Evolutionary conservation across 768 basidiomycete genomes (phyloP).

Genomic region (Butyriboletus loyo): DNA sequence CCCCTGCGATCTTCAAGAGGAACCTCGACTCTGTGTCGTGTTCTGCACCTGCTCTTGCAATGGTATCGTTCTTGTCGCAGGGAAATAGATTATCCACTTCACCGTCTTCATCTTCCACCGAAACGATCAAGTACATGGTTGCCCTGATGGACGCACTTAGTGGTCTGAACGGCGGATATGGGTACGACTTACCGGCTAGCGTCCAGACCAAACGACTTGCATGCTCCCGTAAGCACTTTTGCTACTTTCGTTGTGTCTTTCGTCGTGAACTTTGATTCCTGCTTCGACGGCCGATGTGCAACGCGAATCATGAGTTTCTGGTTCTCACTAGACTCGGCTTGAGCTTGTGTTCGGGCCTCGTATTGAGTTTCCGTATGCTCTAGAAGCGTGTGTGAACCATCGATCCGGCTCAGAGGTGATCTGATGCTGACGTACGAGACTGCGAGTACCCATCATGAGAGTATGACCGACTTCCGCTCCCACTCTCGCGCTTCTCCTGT

Average conservation of each 20-base stretch:
- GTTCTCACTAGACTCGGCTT: constrained; percentile 1
- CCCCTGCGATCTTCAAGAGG: constrained; percentile 22
- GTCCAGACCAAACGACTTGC: constrained; percentile 30
- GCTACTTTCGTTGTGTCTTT: constrained; percentile 31
- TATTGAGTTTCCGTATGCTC: constrained; percentile 5
- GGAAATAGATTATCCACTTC: constrained; percentile 28
- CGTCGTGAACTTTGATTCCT: constrained; percentile 31
- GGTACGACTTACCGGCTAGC: constrained; percentile 13
- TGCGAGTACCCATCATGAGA: neutral
- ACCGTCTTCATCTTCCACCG: constrained; percentile 24
- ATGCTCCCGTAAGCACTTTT: constrained; percentile 26
- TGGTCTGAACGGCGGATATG: neutral
- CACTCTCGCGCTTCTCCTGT: constrained; percentile 11
- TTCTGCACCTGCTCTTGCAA: constrained; percentile 27
- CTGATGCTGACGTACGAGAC: constrained; percentile 8
- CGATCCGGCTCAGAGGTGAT: neutral
- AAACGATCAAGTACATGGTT: constrained; percentile 24
- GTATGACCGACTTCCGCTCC: neutral
- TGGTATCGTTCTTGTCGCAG: constrained; percentile 27
- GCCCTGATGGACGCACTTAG: constrained; percentile 10
- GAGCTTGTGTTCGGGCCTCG: neutral
- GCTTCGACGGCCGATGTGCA: constrained; percentile 26
- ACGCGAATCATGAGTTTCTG: constrained; percentile 30
- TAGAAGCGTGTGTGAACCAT: neutral
- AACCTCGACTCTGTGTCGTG: constrained; percentile 20